Base-by-base conservation (phyloP, 495 filamentous ascomycete genomes). In the Hypoxylon intermedium region DNA sequence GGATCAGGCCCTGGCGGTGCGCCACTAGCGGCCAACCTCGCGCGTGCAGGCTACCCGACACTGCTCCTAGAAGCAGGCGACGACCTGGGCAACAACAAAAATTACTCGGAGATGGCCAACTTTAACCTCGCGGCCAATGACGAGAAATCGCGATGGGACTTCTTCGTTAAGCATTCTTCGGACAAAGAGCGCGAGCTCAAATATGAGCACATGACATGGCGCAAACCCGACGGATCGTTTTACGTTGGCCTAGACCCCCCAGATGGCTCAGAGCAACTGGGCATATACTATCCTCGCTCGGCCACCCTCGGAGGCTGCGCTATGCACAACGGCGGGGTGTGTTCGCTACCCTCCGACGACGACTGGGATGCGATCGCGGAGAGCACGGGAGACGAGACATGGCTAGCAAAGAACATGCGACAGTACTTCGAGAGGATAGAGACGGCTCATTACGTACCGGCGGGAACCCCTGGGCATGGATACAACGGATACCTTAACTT, bases 1-100 rank as follows among this genome's bases (percentile, higher is more conserved):
- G 87, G 87, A 28, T 82, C 79, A 30, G 87, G 86, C 15, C 82
- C 86, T 3, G 87, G 87, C 13, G 86, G 87, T 7, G 85, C 84
- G 4, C 84, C 85, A 6, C 66, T 89, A 2, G 86, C 86, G 0
- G 79, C 80, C 7, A 79, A 84, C 11, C 82, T 89, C 9, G 86
- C 85, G 2, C 70, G 81, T 19, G 84, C 82, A 19, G 85, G 84
- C 9, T 81, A 82, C 60, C 82, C 76, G 33, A 83, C 82, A 0
- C 77, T 88, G 3, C 71, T 89, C 7, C 74, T 89, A 36, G 86
- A 89, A 62, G 83, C 87, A 0, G 87, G 87, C 16, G 78, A 82
- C 44, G 85, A 89, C 58, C 76, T 85, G 41, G 82, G 81, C 3
- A 69, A 76, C 43, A 78, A 80, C 52, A 76, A 74, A 47, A 77